These are phyloP conservation scores for Tylopilus felleus DNA, from an alignment of 768 basidiomycete genomes.

Conservation along the genomic window DNA sequence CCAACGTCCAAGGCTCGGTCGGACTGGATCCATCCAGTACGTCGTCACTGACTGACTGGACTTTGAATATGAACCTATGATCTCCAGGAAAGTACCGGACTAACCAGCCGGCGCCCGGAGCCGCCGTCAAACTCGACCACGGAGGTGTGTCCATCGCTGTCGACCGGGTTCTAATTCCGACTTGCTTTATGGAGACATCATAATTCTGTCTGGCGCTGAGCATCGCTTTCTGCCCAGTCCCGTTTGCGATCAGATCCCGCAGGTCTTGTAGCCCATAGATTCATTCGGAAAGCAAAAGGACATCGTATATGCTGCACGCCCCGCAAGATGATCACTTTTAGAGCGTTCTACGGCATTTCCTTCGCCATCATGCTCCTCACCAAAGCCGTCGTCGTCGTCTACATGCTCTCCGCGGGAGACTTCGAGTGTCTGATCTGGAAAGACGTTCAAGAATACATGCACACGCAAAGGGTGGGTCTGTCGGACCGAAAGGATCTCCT, in stretches of 20 bases:
- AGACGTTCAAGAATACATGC: slow-evolving; percentile 20
- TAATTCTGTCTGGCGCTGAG: slow-evolving; percentile 9
- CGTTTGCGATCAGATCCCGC: neutral
- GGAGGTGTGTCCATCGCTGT: neutral
- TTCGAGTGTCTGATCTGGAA: slow-evolving; percentile 14
- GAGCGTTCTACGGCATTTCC: slow-evolving; percentile 14
- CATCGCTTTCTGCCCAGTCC: slow-evolving; percentile 1
- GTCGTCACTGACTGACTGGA: no score
- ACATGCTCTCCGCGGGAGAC: slow-evolving; percentile 22
- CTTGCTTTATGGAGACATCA: neutral
- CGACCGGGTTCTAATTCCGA: neutral
- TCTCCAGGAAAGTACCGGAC: neutral
- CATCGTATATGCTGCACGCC: neutral
- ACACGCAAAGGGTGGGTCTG: slow-evolving; percentile 16
- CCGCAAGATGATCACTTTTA: slow-evolving; percentile 15
- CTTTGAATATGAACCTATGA: no score
- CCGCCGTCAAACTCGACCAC: neutral
- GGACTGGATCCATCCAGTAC: neutral
- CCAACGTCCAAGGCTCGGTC: no score
- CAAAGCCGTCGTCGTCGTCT: slow-evolving; percentile 16
- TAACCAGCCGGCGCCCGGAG: neutral
- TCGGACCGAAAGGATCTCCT: neutral
- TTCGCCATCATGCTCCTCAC: slow-evolving; percentile 18
- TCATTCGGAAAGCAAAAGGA: neutral
- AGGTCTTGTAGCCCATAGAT: neutral